Percentiles rank a stretch among this genome's conserved stretches.
These are phyloP conservation scores for Allium sativum DNA, from an alignment of 106 monocot genomes.

Conservation along the genomic window DNA sequence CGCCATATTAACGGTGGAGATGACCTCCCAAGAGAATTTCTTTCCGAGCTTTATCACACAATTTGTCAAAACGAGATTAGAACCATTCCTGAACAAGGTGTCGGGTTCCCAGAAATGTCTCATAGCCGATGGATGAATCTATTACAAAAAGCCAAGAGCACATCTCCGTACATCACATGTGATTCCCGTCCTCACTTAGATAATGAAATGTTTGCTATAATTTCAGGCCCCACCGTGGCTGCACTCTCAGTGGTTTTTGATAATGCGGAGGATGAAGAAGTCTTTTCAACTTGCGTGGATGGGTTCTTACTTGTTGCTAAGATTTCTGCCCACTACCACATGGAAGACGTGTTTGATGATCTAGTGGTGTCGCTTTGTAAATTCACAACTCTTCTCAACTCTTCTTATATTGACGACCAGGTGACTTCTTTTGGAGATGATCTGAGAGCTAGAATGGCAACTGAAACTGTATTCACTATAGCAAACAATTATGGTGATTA, in stretches of 20 bases:
- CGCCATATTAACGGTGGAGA: slow-evolving; percentile 60
- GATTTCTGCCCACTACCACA: slow-evolving; percentile 52
- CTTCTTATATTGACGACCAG: slow-evolving; percentile 40
- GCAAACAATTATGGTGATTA: slow-evolving; percentile 63
- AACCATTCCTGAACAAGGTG: slow-evolving; percentile 51
- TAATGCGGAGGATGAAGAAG: slow-evolving; percentile 55
- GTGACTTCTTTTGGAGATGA: slow-evolving; percentile 63
- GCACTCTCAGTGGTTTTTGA: slow-evolving; percentile 79
- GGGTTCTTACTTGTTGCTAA: slow-evolving; percentile 63
- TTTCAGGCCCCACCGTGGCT: slow-evolving; percentile 65
- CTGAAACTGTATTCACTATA: slow-evolving; percentile 59
- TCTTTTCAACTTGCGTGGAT: slow-evolving; percentile 36
- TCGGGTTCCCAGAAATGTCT: slow-evolving; percentile 49
- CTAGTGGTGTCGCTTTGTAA: slow-evolving; percentile 64
- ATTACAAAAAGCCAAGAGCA: slow-evolving; percentile 47
- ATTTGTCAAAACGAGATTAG: slow-evolving; percentile 66
- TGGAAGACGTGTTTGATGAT: slow-evolving; percentile 56
- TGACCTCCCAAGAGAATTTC: slow-evolving; percentile 65
- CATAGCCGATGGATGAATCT: slow-evolving; percentile 64
- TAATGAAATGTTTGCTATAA: slow-evolving; percentile 66
- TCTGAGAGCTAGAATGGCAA: slow-evolving; percentile 58
- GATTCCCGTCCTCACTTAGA: slow-evolving; percentile 42
- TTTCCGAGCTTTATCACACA: slow-evolving; percentile 56
- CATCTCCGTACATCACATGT: slow-evolving; percentile 46
- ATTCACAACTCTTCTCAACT: slow-evolving; percentile 52